Conservation (phyloP, 805 yeast species). For the Candida ipomoeae region DNA sequence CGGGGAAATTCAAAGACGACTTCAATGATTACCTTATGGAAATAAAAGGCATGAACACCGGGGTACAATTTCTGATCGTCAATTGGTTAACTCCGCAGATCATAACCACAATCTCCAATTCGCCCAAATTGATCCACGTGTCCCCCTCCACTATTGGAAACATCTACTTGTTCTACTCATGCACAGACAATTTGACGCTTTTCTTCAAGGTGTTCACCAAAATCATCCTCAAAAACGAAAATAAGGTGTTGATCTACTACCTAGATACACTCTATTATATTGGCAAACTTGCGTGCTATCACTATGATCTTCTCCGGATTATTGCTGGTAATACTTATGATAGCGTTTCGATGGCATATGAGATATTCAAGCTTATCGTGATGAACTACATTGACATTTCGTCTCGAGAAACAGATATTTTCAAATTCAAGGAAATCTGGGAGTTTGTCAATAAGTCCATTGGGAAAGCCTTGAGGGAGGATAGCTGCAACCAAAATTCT, state of each 20-base stretch:
- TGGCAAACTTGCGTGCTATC: slow-evolving; percentile 23
- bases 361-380: slow-evolving; percentile 33
- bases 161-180: slow-evolving; percentile 31
- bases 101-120: slow-evolving; percentile 30
- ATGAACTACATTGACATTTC: slow-evolving; percentile 32
- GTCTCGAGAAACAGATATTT: slow-evolving; percentile 31
- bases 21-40: slow-evolving; percentile 10
- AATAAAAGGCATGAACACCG: slow-evolving; percentile 30
- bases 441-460: slow-evolving; percentile 27
- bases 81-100: slow-evolving; percentile 47
- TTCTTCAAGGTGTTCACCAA: slow-evolving; percentile 36
- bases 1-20: slow-evolving; percentile 17
- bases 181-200: slow-evolving; percentile 39
- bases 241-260: slow-evolving; percentile 36
- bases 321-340: slow-evolving; percentile 28
- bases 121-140: slow-evolving; percentile 35
- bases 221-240: slow-evolving; percentile 35
- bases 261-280: slow-evolving; percentile 40
- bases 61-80: slow-evolving; percentile 41
- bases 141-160: slow-evolving; percentile 26
- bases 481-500: background rate
- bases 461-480: slow-evolving; percentile 17
- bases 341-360: slow-evolving; percentile 28
- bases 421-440: slow-evolving; percentile 34
- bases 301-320: slow-evolving; percentile 25